Percentiles rank a stretch among this genome's conserved stretches.
Conservation (phyloP, 805 yeast genomes). For the Nakazawaea peltata region DNA sequence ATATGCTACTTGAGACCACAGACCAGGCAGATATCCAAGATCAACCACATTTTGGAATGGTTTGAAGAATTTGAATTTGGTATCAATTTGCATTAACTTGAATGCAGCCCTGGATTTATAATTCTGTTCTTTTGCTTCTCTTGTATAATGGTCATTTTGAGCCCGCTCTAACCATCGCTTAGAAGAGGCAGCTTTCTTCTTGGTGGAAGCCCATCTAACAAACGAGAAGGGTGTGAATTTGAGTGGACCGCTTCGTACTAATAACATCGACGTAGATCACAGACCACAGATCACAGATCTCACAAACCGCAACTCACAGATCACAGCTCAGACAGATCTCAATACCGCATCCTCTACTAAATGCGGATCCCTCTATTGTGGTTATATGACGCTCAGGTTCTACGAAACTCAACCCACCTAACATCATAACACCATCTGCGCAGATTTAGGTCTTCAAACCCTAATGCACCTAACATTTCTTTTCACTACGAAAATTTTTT, state of each 20-base stretch:
- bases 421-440: background rate
- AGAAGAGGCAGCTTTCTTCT: slow-evolving; percentile 38
- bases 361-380: too few species aligned
- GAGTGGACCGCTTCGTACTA: too few species aligned
- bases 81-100: slow-evolving; percentile 71
- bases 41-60: slow-evolving; percentile 58
- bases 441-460: background rate
- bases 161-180: slow-evolving; percentile 73
- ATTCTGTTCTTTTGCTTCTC: slow-evolving; percentile 55
- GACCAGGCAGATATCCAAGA: slow-evolving; percentile 90
- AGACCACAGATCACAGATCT: too few species aligned
- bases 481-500: slow-evolving; percentile 3
- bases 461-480: background rate
- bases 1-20: slow-evolving; percentile 84
- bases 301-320: too few species aligned
- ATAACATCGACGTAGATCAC: too few species aligned
- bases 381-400: too few species aligned
- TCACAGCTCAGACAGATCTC: too few species aligned
- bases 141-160: slow-evolving; percentile 51
- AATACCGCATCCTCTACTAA: too few species aligned
- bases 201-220: too few species aligned
- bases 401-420: too few species aligned
- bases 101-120: slow-evolving; percentile 86
- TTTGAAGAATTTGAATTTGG: slow-evolving; percentile 52
- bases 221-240: too few species aligned